Percentiles rank a stretch among this genome's conserved stretches.
Evolutionary conservation across 2,329 filamentous ascomycete genomes (phyloP).

Genomic region (Cadophora malorum): DNA sequence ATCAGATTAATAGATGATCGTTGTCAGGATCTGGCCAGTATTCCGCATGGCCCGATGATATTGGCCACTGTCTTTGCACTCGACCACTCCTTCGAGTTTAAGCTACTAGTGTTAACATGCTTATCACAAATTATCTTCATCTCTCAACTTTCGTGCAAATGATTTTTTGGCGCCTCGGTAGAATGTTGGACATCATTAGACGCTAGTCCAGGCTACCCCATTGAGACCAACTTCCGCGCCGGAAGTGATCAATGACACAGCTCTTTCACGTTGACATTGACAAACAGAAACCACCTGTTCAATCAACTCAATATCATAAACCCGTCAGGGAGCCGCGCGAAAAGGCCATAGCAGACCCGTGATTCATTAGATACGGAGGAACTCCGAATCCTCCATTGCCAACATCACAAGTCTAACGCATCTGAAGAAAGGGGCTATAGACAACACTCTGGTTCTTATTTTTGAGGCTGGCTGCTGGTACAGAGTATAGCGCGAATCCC

Average conservation of each 20-base stretch:
- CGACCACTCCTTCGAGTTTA: not conserved
- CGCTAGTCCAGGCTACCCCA: not conserved
- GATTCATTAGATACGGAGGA: not conserved
- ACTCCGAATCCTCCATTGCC: not conserved
- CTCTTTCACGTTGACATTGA: not conserved
- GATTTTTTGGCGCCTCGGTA: too few relatives aligned
- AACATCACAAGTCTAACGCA: not conserved
- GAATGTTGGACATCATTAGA: not conserved
- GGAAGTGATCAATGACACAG: not conserved
- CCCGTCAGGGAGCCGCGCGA: not conserved
- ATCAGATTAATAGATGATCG: constrained; percentile 16
- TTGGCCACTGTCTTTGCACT: not conserved
- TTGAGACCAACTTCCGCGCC: not conserved
- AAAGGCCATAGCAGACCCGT: not conserved
- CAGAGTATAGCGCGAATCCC: too few relatives aligned
- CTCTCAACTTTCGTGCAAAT: too few relatives aligned
- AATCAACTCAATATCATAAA: not conserved
- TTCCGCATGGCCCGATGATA: not conserved
- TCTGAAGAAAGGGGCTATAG: too few relatives aligned
- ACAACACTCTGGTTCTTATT: too few relatives aligned
- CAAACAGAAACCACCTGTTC: too few relatives aligned
- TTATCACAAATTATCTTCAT: too few relatives aligned
- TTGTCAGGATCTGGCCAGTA: not conserved
- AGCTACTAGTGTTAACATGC: too few relatives aligned
- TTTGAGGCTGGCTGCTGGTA: too few relatives aligned